A percentile compares a stretch with the other conserved stretches of the same genome.
These are phyloP conservation scores for Takakia lepidozioides DNA, from an alignment of 225 moss, liverwort and hornwort genomes.

Conservation along the genomic window DNA sequence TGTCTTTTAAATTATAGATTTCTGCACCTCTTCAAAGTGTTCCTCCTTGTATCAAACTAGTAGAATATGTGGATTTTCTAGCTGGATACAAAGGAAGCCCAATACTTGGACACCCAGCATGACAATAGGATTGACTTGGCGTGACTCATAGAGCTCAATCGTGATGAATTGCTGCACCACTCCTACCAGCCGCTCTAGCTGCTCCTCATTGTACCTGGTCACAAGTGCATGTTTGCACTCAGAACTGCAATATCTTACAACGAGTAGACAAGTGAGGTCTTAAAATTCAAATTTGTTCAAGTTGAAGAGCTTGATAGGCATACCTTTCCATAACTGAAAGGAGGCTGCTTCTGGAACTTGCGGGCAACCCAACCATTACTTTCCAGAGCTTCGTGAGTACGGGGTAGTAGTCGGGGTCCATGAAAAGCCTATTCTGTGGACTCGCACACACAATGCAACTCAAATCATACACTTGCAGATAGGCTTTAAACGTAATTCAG, in stretches of 20 bases:
- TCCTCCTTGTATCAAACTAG: too few species aligned
- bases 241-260: neutral
- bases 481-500: too few species aligned
- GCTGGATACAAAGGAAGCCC: slow-evolving; percentile 28
- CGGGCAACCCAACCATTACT: slow-evolving; percentile 24
- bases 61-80: too few species aligned
- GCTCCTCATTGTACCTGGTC: slow-evolving; percentile 38
- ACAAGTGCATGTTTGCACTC: neutral
- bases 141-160: slow-evolving; percentile 20
- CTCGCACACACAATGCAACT: slow-evolving; percentile 1
- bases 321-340: slow-evolving; percentile 30
- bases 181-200: slow-evolving; percentile 28
- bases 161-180: slow-evolving; percentile 36
- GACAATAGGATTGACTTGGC: slow-evolving; percentile 15
- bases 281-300: neutral
- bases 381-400: slow-evolving; percentile 43
- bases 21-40: too few species aligned
- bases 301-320: neutral
- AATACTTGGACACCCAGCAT: slow-evolving; percentile 26
- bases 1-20: too few species aligned
- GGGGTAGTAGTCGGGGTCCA: slow-evolving; percentile 24
- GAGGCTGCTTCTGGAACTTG: slow-evolving; percentile 15
- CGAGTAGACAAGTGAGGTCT: neutral
- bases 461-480: neutral
- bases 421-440: slow-evolving; percentile 40